A percentile compares a stretch with the other conserved stretches of the same genome.
phyloP scores from a whole-genome alignment of 176 grass and related monocot genomes.

The Sorghum bicolor region DNA sequence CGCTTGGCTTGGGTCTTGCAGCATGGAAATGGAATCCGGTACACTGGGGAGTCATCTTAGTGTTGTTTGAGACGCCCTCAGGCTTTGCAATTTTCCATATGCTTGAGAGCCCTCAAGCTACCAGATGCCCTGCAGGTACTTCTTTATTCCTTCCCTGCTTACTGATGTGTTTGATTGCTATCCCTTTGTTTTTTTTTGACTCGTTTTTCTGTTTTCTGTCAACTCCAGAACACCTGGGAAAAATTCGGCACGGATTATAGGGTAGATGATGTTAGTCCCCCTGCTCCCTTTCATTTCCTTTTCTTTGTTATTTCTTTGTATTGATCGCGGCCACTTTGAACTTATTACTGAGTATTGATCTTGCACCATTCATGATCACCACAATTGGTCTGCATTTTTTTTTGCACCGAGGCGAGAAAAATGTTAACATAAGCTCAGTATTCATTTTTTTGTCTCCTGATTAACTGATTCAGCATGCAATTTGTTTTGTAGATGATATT shows the following conservation, averaged over 20 bases:
- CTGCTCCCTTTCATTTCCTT: not conserved
- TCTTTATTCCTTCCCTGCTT: not conserved
- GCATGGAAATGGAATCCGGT: no score
- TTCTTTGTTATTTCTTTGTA: not conserved
- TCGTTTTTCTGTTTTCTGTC: not conserved
- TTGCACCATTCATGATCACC: not conserved
- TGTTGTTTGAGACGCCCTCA: not conserved
- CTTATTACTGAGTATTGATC: no score
- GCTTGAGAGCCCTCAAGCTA: not conserved
- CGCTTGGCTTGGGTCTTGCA: not conserved
- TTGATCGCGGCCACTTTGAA: not conserved
- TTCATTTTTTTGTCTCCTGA: not conserved
- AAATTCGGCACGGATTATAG: not conserved
- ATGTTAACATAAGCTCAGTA: not conserved
- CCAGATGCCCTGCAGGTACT: not conserved
- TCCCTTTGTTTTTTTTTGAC: not conserved
- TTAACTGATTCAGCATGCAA: not conserved
- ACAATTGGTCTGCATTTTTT: not conserved
- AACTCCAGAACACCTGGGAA: not conserved
- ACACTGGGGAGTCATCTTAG: not conserved
- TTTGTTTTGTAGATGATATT: not conserved
- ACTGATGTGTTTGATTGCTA: constrained; percentile 5
- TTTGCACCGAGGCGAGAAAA: not conserved
- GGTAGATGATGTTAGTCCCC: not conserved
- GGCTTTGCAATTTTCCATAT: not conserved